These are phyloP conservation scores for Physcomitrellopsis africana DNA, from an alignment of 225 moss, liverwort and hornwort species.

Conservation along the genomic window DNA sequence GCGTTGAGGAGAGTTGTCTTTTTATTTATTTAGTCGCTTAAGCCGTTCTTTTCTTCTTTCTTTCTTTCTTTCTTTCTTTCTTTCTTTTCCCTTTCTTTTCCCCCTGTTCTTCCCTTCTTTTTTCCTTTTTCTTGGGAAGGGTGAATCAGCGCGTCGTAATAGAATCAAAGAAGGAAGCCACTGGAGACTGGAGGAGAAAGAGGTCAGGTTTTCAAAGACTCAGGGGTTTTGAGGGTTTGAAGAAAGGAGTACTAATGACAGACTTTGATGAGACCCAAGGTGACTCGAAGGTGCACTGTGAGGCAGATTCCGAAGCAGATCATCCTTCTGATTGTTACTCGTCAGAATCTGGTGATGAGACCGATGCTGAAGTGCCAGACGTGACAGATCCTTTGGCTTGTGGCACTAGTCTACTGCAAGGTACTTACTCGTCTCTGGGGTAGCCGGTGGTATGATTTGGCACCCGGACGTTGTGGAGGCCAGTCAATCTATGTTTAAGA, in stretches of 20 bases:
- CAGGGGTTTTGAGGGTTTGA: slow-evolving; percentile 13
- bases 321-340: slow-evolving; percentile 72
- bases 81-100: too few relatives aligned
- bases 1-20: too few relatives aligned
- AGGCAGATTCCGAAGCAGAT: slow-evolving; percentile 70
- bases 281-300: slow-evolving; percentile 63
- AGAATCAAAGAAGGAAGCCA: slow-evolving; percentile 14
- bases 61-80: too few relatives aligned
- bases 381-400: slow-evolving; percentile 64
- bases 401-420: slow-evolving; percentile 42
- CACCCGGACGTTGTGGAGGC: neutral
- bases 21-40: too few relatives aligned
- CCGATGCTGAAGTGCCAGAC: slow-evolving; percentile 92
- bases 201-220: slow-evolving; percentile 8
- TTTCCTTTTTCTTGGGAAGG: neutral
- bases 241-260: slow-evolving; percentile 66
- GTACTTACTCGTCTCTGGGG: slow-evolving; percentile 26
- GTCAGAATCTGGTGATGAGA: slow-evolving; percentile 71
- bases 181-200: slow-evolving; percentile 1
- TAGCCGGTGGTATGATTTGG: neutral
- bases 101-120: neutral
- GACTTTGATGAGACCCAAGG: slow-evolving; percentile 80
- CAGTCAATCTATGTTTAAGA: neutral
- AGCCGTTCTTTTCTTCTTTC: too few relatives aligned
- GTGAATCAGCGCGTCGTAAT: slow-evolving; percentile 5